Evolutionary conservation across 495 filamentous ascomycete species (phyloP), one percentile per base, ranked within the genome.

Genomic region (Aspergillus cristatus): DNA sequence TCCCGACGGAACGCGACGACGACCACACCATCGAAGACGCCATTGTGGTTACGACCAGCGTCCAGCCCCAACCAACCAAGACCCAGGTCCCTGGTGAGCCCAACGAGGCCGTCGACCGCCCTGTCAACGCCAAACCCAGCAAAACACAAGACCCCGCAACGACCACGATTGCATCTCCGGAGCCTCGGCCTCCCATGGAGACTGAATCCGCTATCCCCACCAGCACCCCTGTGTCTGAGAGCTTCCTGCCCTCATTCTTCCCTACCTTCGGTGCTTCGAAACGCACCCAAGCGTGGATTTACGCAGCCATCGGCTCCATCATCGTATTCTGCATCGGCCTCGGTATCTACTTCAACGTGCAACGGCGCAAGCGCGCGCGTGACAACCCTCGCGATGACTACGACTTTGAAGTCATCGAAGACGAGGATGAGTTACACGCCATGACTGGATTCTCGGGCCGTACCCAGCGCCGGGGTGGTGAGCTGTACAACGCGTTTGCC

Each of bases 401-500:
- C 51, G 89, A 95, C 46, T 98, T 98, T 45, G 90, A 95, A 56
- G 76, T 94, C 48, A 74, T 98, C 18, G 79, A 88, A 44, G 79
- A 89, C 45, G 80, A 86, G 7, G 91, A 95, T 46, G 77, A 75
- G 11, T 70, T 77, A 26, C 84, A 75, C 25, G 75, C 70, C 7
- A 57, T 64, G 50, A 55, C 52, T 31, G 63, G 60, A 11, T 37
- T 37, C 15, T 52, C 59, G 14, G 60, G 58, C 29, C 57, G 54
- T 7, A 57, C 53, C 12, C 62, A 61, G 53, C 75, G 76, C 37
- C 73, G 82, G 37, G 86, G 81, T 14, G 84, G 84, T 17, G 82
- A 93, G 60, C 61, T 98, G 26, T 98, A 98, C 61, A 85, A 96
- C 70, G 86, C 91, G 24, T 95, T 95, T 74, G 84, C 87, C 6